Base-by-base conservation (phyloP, 495 filamentous ascomycete species). In the Trichoderma reesei region DNA sequence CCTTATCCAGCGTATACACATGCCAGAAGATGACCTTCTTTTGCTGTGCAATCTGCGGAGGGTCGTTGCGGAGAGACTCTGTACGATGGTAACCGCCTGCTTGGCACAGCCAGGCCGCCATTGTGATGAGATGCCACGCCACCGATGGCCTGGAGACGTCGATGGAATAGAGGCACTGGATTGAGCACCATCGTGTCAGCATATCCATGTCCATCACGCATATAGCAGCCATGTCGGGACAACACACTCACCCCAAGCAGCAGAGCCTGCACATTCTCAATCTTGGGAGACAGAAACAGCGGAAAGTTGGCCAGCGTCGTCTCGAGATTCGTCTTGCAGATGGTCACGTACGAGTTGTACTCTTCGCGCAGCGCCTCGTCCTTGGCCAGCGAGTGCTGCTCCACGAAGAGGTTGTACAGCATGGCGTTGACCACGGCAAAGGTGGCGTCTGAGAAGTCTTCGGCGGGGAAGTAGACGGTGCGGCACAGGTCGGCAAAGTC, bases 141-240 rank as follows among this genome's bases (percentile, higher is more conserved):
- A 88, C 73, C 0, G 85, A 85, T 1, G 85, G 85, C 42, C 86
- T 85, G 8, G 83, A 85, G 10, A 83, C 79, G 59, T 89, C 85
- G 39, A 88, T 79, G 16, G 83, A 82, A 68, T 86, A 85, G 39
- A 73, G 71, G 16, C 75, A 73, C 77, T 73, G 20, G 26, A 41
- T 6, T 10, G 41, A 39, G 41, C 36, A 51, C 39, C 44, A 34
- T 13, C 33, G 11, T 14, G 20, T 39, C 18, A 20, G n/a, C 37
- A 31, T 37, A 20, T 5, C 10, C 10, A 8, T 41, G 1, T 5
- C n/a, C 59, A 36, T 0, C 13, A 46, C 41, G 16, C 46, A 42
- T 11, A 14, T 1, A 44, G 13, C 9, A 41, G 26, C 26, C 26
- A 18, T 39, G 16, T 1, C 5, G 11, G 31, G 39, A 11, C n/a